Base-by-base conservation (phyloP, 176 grass and related monocot species). In the Oropetium thomaeum region DNA sequence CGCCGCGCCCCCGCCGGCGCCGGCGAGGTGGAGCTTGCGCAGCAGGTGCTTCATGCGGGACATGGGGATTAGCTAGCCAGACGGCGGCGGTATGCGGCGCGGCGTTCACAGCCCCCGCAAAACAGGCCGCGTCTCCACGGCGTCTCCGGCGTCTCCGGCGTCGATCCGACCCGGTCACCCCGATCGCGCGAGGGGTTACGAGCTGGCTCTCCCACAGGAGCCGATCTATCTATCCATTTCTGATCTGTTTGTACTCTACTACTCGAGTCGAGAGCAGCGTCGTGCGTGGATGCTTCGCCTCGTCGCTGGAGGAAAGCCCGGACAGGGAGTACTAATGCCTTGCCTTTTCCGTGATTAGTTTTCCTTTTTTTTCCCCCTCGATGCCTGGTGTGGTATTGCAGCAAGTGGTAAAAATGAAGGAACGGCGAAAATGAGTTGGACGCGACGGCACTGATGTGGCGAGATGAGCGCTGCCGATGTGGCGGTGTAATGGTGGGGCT, bases 21-120 rank as follows among this genome's bases (percentile, higher is more conserved):
- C 71, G 12, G 17, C 73, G 75, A 99, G 91, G 87, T 95, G 91
- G 64, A 99, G 96, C 87, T 99, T 99, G 28, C 96, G 79, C 20
- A 99, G 87, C 10, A 99, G 84, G 70, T 99, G 89, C 87, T 95
- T 99, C 96, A 99, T 98, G 57, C 87, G 86, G 53, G 95, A 90
- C 91, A 94, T 94, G 35, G 75, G 80, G 66, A 25, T 12, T 17
- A 6, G 10, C 3, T 19, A 26, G 53, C 53, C 3, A 23, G 17
- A 14, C 15, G 17, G 80, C 51, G 23, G 73, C 85, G 23, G 73
- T 80, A 87, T 87, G 47, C 85, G 58, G 39, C 9, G 82, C 55
- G 10, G n/a, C 34, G 33, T 30, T 30, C 39, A 14, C 31, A 20
- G 38, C n/a, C 22, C 67, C 48, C 31, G n/a, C n/a, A 45, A 35